Conservation (phyloP, 345 rosid species). For the Combretum micranthum region DNA sequence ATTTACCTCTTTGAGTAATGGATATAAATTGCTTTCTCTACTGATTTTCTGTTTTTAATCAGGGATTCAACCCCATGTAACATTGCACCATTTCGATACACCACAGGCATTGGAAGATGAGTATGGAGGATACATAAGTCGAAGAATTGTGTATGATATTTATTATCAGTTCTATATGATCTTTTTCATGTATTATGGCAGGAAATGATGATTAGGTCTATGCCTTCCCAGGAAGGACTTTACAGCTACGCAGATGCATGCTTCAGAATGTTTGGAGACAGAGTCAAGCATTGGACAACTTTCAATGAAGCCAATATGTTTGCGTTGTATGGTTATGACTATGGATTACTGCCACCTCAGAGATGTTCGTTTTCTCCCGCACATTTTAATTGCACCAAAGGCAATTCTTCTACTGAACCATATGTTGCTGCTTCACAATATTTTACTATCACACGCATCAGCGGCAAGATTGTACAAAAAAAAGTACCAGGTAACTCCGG, state of each 20-base stretch:
- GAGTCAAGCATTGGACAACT: slow-evolving; percentile 41
- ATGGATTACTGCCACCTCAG: slow-evolving; percentile 21
- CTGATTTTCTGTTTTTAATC: slow-evolving; percentile 1
- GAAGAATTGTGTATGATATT: slow-evolving; percentile 27
- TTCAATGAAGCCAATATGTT: slow-evolving; percentile 40
- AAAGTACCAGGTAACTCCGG: slow-evolving; percentile 45
- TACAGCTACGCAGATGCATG: slow-evolving; percentile 32
- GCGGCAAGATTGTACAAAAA: slow-evolving; percentile 48
- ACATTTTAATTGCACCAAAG: slow-evolving; percentile 21
- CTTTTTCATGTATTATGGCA: neutral
- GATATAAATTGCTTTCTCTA: neutral
- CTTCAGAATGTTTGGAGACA: slow-evolving; percentile 37
- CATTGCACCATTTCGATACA: slow-evolving; percentile 27
- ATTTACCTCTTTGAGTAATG: neutral
- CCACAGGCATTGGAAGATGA: slow-evolving; percentile 46
- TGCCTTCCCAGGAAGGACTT: slow-evolving; percentile 24
- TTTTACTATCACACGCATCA: slow-evolving; percentile 70
- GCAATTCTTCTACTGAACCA: slow-evolving; percentile 66
- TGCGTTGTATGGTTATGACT: slow-evolving; percentile 25
- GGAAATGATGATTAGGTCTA: slow-evolving; percentile 19
- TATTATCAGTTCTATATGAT: neutral
- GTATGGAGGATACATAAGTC: slow-evolving; percentile 37
- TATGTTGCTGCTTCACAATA: slow-evolving; percentile 54
- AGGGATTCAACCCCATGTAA: slow-evolving; percentile 40
- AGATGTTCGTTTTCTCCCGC: slow-evolving; percentile 34